Conservation (phyloP, 2,329 filamentous ascomycete species). For the Colletotrichum tropicale region DNA sequence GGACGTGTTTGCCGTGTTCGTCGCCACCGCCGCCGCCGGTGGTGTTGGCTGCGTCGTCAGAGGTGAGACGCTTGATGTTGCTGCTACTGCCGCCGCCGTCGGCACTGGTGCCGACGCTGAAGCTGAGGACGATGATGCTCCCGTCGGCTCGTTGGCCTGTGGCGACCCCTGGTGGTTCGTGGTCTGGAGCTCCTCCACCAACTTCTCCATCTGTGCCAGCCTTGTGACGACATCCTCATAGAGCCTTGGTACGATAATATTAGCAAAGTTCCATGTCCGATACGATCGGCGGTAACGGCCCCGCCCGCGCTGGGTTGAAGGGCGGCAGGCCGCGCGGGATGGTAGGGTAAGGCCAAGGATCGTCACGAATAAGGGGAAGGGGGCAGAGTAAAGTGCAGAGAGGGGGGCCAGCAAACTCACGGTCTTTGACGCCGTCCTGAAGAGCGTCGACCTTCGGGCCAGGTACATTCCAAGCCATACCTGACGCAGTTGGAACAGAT, state of each 20-base stretch:
- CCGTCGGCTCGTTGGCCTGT: not conserved
- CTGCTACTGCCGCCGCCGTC: not conserved
- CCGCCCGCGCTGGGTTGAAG: not conserved
- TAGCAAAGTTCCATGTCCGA: not conserved
- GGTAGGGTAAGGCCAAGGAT: not conserved
- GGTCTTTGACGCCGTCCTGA: conserved; percentile 17
- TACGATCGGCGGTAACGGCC: not conserved
- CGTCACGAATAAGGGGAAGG: not conserved
- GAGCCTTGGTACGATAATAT: not conserved
- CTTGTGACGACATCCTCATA: conserved; percentile 20
- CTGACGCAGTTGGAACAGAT: conserved; percentile 16
- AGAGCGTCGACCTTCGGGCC: conserved; percentile 18
- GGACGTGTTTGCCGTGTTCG: not conserved
- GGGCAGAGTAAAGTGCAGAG: not conserved
- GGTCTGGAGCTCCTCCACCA: conserved; percentile 16
- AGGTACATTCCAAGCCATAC: conserved; percentile 14
- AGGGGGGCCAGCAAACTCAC: not conserved
- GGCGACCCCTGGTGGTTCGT: not conserved
- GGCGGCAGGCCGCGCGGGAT: not conserved
- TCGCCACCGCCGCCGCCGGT: not conserved
- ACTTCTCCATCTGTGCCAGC: conserved; percentile 16
- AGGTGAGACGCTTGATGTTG: not conserved
- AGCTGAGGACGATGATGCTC: not conserved
- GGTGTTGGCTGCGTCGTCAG: not conserved
- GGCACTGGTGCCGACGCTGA: not conserved